These are phyloP conservation scores for Lepidium campestre DNA, from an alignment of 441 rosid species.

Conservation along the genomic window DNA sequence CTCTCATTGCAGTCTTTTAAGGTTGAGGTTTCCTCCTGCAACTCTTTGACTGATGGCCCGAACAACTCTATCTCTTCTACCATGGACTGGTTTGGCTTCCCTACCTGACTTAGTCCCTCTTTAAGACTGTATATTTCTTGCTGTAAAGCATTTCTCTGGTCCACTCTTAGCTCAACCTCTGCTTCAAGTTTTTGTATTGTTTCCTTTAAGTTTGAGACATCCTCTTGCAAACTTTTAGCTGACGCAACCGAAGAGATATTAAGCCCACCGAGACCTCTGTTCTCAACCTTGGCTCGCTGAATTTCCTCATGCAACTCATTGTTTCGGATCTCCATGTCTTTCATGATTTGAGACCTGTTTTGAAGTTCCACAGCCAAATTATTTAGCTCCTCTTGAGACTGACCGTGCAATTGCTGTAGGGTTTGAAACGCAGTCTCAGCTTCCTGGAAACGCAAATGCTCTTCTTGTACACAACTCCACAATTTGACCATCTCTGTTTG, in stretches of 20 bases:
- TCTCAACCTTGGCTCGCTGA: conserved; percentile 53
- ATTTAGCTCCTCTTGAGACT: conserved; percentile 87
- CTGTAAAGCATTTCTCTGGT: conserved; percentile 86
- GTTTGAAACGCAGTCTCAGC: conserved; percentile 98
- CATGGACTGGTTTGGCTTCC: conserved; percentile 51
- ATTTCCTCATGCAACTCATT: conserved; percentile 54
- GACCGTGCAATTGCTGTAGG: conserved; percentile 81
- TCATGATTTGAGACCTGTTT: conserved; percentile 50
- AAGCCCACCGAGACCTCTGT: conserved; percentile 54
- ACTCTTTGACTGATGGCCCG: conserved; percentile 54
- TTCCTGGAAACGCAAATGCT: conserved; percentile 72
- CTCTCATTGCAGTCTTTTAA: conserved; percentile 48
- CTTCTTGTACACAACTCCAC: conserved; percentile 85
- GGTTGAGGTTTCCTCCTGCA: conserved; percentile 54
- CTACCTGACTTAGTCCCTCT: conserved; percentile 73
- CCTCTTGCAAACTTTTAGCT: conserved; percentile 57
- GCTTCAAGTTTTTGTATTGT: conserved; percentile 73
- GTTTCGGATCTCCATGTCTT: conserved; percentile 63
- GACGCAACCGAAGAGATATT: conserved; percentile 67
- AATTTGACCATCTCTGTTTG: conserved; percentile 80
- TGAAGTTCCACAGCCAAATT: conserved; percentile 60
- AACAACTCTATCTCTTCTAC: conserved; percentile 67
- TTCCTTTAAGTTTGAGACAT: conserved; percentile 59
- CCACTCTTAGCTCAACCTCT: conserved; percentile 73
- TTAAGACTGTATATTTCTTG: conserved; percentile 89